Evolutionary conservation across 208 protist genomes (phyloP).

Genomic region (Trypanosoma rangeli): DNA sequence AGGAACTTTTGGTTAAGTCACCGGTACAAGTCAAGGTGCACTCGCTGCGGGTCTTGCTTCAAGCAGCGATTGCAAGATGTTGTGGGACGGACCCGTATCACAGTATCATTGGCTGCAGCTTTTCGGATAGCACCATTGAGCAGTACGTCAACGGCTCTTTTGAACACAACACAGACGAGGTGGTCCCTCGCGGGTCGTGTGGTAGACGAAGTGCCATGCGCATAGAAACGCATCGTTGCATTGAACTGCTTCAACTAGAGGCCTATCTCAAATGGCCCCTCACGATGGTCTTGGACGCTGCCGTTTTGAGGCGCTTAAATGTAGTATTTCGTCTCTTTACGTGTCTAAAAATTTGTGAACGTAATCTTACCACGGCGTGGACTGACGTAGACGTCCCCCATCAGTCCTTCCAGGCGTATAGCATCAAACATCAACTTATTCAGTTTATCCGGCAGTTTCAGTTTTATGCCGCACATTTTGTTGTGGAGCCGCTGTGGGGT

Average conservation of each 20-base stretch:
- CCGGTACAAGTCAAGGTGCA: conserved; percentile 66
- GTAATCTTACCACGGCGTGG: conserved; percentile 62
- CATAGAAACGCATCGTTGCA: conserved; percentile 42
- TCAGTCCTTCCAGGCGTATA: conserved; percentile 63
- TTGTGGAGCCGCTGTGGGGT: conserved; percentile 83
- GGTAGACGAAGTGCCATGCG: conserved; percentile 32
- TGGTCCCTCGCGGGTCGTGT: conserved; percentile 4
- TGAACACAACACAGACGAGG: conserved; percentile 24
- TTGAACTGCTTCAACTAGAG: conserved; percentile 85
- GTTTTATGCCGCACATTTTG: conserved; percentile 88
- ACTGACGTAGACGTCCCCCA: conserved; percentile 17
- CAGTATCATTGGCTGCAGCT: conserved; percentile 70
- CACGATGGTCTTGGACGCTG: conserved; percentile 70
- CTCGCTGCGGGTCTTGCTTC: conserved; percentile 80
- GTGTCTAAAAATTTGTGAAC: conserved; percentile 83
- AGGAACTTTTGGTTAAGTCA: conserved; percentile 59
- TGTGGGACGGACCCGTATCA: conserved; percentile 73
- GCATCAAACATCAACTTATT: conserved; percentile 83
- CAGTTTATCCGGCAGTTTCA: conserved; percentile 89
- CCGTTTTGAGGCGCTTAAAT: conserved; percentile 66
- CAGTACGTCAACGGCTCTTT: conserved; percentile 32
- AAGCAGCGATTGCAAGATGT: conserved; percentile 73
- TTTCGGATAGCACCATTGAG: conserved; percentile 58
- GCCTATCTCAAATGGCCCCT: conserved; percentile 83
- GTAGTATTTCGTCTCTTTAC: conserved; percentile 80